A percentile compares a stretch with the other conserved stretches of the same genome.
These are phyloP conservation scores for Xanthoceras sorbifolium DNA, from an alignment of 345 rosid species.

Conservation along the genomic window DNA sequence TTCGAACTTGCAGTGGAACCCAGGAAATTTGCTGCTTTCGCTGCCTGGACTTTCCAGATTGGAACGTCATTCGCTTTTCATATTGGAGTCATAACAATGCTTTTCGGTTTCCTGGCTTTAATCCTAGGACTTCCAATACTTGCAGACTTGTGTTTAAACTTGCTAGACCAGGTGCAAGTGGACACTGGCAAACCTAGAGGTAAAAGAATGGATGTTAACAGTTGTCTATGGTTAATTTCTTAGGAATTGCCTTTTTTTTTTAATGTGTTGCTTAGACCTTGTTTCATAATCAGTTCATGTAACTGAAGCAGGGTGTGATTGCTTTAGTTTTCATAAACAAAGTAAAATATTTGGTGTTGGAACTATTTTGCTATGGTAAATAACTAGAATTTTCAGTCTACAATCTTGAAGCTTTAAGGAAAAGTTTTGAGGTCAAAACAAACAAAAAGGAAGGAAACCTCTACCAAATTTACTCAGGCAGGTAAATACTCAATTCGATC, in stretches of 20 bases:
- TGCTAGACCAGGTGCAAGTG: slow-evolving; percentile 35
- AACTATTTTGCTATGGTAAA: too few relatives aligned
- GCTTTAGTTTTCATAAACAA: too few relatives aligned
- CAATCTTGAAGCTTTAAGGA: too few relatives aligned
- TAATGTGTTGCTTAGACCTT: not conserved
- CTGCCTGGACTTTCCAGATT: slow-evolving; percentile 27
- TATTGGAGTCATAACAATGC: slow-evolving; percentile 29
- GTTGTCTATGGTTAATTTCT: not conserved
- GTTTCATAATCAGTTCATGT: not conserved
- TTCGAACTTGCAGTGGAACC: slow-evolving; percentile 33
- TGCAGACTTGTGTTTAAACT: slow-evolving; percentile 32
- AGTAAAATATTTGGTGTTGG: not conserved
- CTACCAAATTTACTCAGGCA: too few relatives aligned
- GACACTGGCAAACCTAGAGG: slow-evolving; percentile 25
- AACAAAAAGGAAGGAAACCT: not conserved
- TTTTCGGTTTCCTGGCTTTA: slow-evolving; percentile 28
- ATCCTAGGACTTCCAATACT: slow-evolving; percentile 36
- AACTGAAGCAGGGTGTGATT: not conserved
- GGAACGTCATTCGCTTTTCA: slow-evolving; percentile 29
- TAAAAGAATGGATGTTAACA: not conserved
- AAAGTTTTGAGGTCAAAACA: too few relatives aligned
- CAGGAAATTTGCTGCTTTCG: slow-evolving; percentile 10
- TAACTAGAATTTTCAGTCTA: not conserved
- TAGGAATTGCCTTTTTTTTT: not conserved
- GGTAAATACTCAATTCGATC: too few relatives aligned